phyloP scores from a whole-genome alignment of 768 basidiomycete genomes.

The Amanita phalloides region DNA sequence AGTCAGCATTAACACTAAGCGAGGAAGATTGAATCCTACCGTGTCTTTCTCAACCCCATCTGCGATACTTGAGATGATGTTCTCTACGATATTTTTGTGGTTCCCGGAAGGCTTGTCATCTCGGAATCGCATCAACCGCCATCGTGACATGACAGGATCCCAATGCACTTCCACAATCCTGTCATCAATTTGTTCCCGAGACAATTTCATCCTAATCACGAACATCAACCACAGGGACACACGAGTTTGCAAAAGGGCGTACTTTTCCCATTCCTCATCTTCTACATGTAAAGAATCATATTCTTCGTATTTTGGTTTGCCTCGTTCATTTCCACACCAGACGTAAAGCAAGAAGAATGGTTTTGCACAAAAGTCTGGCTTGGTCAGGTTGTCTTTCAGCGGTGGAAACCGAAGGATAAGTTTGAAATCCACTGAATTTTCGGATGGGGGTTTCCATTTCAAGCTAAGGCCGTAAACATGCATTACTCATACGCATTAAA shows the following conservation, averaged over 20 bases:
- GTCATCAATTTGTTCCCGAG: slow-evolving; percentile 86
- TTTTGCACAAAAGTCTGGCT: slow-evolving; percentile 77
- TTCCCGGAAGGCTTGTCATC: slow-evolving; percentile 94
- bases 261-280: slow-evolving; percentile 93
- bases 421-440: slow-evolving; percentile 98
- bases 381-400: slow-evolving; percentile 29
- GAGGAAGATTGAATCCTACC: slow-evolving; percentile 34
- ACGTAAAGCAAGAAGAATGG: slow-evolving; percentile 78
- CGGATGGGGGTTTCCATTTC: slow-evolving; percentile 98
- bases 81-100: slow-evolving; percentile 72
- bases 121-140: slow-evolving; percentile 90
- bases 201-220: slow-evolving; percentile 59
- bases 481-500: slow-evolving; percentile 1
- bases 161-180: slow-evolving; percentile 92
- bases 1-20: background rate
- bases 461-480: slow-evolving; percentile 38
- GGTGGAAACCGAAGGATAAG: slow-evolving; percentile 91
- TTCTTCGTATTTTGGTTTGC: slow-evolving; percentile 55
- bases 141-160: slow-evolving; percentile 54
- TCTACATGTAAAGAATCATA: slow-evolving; percentile 81
- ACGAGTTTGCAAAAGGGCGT: slow-evolving; percentile 18
- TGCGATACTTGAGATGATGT: slow-evolving; percentile 82
- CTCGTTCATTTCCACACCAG: slow-evolving; percentile 64
- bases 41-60: slow-evolving; percentile 89
- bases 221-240: background rate